Evolutionary conservation across 2,329 filamentous ascomycete genomes (phyloP), one percentile per base, ranked within the genome.

Genomic region (Catunica adiposa): DNA sequence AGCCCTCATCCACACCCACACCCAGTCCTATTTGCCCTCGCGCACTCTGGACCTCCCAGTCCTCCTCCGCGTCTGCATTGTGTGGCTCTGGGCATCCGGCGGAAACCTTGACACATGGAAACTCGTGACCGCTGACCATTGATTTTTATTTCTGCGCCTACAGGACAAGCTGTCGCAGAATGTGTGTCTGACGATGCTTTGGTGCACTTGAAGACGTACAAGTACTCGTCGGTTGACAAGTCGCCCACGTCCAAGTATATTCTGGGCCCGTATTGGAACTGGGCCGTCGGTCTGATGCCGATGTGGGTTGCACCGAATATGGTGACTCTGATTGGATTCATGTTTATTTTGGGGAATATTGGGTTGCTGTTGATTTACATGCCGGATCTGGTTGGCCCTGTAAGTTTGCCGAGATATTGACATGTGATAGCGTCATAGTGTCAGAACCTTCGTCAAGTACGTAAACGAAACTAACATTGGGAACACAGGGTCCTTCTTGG

Each of bases 231-330:
- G 64, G 89, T 98, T 69, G 92, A 98, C 75, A 90, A 95, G 71
- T 96, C 89, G 53, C 84, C 86, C 60, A 80, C 96, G 58, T 97
- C 92, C 57, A 80, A 89, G 68, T 94, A 97, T 70, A 86, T 98
- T 66, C 78, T 98, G 53, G 86, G 84, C 62, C 90, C 94, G 66
- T 98, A 95, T 73, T 98, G 92, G 92, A 97, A 96, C 78, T 87
- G 82, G 61, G 89, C 89, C 63, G 92, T 97, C 63, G 82, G 95
- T 67, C 71, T 96, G 44, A 72, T 98, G 64, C 92, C 92, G 61
- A 72, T 96, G 79, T 98, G 90, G 89, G 78, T 98, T 55, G 92
- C 92, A 26, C 92, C 92, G 34, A 98, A 98, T 66, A 92, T 96
- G 82, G 90, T 98, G 58, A 98, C 92, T 61, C 75, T 98, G 23